phyloP scores from a whole-genome alignment of 257 asterid genomes.

The Primulina huaijiensis region DNA sequence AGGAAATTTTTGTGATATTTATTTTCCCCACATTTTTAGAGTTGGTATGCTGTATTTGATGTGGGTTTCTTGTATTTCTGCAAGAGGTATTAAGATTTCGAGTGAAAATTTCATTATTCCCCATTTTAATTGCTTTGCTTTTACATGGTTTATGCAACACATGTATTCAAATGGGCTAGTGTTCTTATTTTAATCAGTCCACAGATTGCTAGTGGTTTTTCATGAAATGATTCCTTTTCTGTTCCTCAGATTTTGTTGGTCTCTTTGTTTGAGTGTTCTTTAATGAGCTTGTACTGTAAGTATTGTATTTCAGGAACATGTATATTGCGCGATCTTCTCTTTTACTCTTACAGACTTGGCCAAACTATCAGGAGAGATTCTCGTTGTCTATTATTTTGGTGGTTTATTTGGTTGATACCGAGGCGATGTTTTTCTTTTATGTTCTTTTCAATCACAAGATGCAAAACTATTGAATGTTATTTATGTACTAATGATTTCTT shows the following conservation, averaged over 20 bases:
- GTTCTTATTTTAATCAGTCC: conserved; percentile 15
- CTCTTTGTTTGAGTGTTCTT: conserved; percentile 29
- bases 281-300: conserved; percentile 10
- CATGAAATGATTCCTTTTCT: conserved; percentile 37
- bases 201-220: conserved; percentile 28
- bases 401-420: conserved; percentile 57
- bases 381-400: conserved; percentile 66
- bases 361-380: conserved; percentile 57
- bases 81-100: conserved; percentile 15
- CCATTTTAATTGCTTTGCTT: conserved; percentile 13
- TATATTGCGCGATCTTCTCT: conserved; percentile 29
- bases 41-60: conserved; percentile 23
- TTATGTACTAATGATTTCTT: conserved; percentile 31
- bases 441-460: conserved; percentile 36
- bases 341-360: conserved; percentile 32
- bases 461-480: conserved; percentile 34
- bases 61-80: conserved; percentile 33
- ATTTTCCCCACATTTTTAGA: neutral
- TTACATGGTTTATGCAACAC: conserved; percentile 34
- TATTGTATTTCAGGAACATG: conserved; percentile 22
- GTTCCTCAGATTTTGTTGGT: conserved; percentile 48
- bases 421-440: conserved; percentile 82
- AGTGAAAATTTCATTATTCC: neutral
- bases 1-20: neutral
- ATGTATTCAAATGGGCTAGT: conserved; percentile 30